Evolutionary conservation across 306 rosid genomes (phyloP).

Genomic region (Rubus idaeus): DNA sequence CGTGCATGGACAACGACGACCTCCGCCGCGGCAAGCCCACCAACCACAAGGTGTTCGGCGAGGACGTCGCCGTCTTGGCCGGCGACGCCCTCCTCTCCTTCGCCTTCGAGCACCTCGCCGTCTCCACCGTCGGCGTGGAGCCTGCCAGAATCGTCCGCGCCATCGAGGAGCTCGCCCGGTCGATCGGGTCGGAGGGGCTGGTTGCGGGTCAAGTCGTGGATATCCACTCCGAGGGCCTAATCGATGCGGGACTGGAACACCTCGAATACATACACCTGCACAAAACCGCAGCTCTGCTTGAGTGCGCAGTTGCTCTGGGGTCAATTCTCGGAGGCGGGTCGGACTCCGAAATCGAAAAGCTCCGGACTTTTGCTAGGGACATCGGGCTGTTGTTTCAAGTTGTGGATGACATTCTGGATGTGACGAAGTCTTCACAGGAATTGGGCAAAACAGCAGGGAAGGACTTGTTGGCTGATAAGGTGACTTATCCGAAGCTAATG

Average conservation of each 20-base stretch:
- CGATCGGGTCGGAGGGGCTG: constrained; percentile 62
- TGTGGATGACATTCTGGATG: constrained; percentile 83
- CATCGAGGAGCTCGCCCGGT: constrained; percentile 50
- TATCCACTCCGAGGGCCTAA: constrained; percentile 44
- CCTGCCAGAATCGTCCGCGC: constrained; percentile 45
- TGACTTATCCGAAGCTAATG: constrained; percentile 67
- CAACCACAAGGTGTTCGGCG: constrained; percentile 71
- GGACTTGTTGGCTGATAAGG: constrained; percentile 72
- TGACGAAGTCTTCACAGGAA: constrained; percentile 67
- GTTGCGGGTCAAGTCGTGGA: constrained; percentile 81
- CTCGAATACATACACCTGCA: constrained; percentile 66
- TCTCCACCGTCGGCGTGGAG: constrained; percentile 36
- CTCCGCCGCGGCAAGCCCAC: constrained; percentile 80
- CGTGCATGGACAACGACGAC: constrained; percentile 84
- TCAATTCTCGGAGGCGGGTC: constrained; percentile 68
- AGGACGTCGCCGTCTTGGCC: constrained; percentile 67
- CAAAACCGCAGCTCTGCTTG: constrained; percentile 70
- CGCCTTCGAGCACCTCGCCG: constrained; percentile 63
- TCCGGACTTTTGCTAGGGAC: constrained; percentile 57
- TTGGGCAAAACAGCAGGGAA: constrained; percentile 88
- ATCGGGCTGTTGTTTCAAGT: constrained; percentile 77
- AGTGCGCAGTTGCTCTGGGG: constrained; percentile 63
- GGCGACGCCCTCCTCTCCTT: constrained; percentile 70
- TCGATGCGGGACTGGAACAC: constrained; percentile 47
- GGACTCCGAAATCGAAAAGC: constrained; percentile 44